These are phyloP conservation scores for Lodderomyces margitis DNA, from an alignment of 1,139 yeast species.

Conservation along the genomic window DNA sequence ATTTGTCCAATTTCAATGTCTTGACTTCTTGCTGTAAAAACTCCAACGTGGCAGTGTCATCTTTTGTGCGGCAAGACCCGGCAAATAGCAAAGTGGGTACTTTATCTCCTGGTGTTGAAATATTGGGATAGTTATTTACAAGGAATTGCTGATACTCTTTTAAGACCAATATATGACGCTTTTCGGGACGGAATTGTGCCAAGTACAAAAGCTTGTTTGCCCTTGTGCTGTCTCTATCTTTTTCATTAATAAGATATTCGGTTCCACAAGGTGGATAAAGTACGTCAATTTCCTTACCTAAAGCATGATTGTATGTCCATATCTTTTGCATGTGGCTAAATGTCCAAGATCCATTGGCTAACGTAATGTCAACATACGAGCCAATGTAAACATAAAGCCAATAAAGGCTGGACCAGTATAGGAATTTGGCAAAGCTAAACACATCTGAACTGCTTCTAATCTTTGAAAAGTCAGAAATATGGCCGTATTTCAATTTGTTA, in stretches of 20 bases:
- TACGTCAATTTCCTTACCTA: slow-evolving; percentile 35
- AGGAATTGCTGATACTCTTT: slow-evolving; percentile 58
- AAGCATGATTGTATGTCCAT: slow-evolving; percentile 46
- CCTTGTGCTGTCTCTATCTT: slow-evolving; percentile 27
- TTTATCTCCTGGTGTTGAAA: slow-evolving; percentile 15
- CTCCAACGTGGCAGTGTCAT: slow-evolving; percentile 62
- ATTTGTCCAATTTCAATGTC: slow-evolving; percentile 44
- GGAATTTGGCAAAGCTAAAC: slow-evolving; percentile 42
- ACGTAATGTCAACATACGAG: slow-evolving; percentile 58
- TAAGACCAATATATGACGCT: slow-evolving; percentile 75
- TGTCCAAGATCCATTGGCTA: slow-evolving; percentile 94
- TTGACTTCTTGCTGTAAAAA: slow-evolving; percentile 45
- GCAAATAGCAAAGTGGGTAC: slow-evolving; percentile 63
- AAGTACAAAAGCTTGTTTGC: slow-evolving; percentile 64
- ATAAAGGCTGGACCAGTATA: slow-evolving; percentile 71
- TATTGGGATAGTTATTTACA: slow-evolving; percentile 15
- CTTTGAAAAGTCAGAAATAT: slow-evolving; percentile 18
- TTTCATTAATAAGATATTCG: slow-evolving; percentile 30
- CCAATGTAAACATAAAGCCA: slow-evolving; percentile 68
- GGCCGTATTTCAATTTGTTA: slow-evolving; percentile 45
- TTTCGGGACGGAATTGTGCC: slow-evolving; percentile 96
- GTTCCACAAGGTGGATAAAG: slow-evolving; percentile 90
- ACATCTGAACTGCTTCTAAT: slow-evolving; percentile 20
- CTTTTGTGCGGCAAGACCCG: slow-evolving; percentile 78
- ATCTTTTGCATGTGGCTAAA: slow-evolving; percentile 62